These are phyloP conservation scores for Globomyces pollinis-pini DNA, from an alignment of 192 early-diverging fungal genomes.

Conservation along the genomic window DNA sequence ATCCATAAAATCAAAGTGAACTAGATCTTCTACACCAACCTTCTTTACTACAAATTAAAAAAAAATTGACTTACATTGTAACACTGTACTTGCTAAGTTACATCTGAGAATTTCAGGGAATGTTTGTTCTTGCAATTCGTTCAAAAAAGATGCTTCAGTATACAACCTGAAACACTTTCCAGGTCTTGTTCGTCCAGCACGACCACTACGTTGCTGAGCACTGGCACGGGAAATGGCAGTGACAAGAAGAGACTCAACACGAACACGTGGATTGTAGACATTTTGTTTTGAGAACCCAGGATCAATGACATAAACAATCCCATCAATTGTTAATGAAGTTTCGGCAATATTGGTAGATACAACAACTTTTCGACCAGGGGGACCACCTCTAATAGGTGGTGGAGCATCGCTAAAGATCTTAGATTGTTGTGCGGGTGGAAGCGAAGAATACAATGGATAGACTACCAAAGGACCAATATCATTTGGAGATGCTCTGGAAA, in stretches of 20 bases:
- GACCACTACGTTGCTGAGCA: slow-evolving; percentile 93
- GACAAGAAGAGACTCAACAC: slow-evolving; percentile 91
- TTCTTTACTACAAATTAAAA: too few relatives aligned
- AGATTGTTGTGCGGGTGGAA: slow-evolving; percentile 86
- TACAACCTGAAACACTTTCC: slow-evolving; percentile 98
- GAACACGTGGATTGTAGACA: slow-evolving; percentile 95
- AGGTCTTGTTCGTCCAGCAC: slow-evolving; percentile 95
- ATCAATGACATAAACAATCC: slow-evolving; percentile 98
- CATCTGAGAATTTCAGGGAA: slow-evolving; percentile 97
- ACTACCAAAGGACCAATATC: slow-evolving; percentile 78
- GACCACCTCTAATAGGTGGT: slow-evolving; percentile 67
- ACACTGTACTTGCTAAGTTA: slow-evolving; percentile 91
- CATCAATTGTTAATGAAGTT: slow-evolving; percentile 97
- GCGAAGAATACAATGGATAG: slow-evolving; percentile 83
- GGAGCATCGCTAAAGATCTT: slow-evolving; percentile 91
- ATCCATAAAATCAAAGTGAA: slow-evolving; percentile 99
- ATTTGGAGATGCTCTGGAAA: slow-evolving; percentile 35
- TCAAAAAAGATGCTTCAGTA: slow-evolving; percentile 90
- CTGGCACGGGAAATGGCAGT: slow-evolving; percentile 92
- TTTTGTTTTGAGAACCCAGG: slow-evolving; percentile 99
- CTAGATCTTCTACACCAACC: slow-evolving; percentile 92
- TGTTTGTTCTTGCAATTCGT: slow-evolving; percentile 93
- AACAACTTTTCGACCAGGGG: slow-evolving; percentile 92
- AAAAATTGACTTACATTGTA: slow-evolving; percentile 98
- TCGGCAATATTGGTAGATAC: slow-evolving; percentile 98